Evolutionary conservation across 192 early-diverging fungal genomes (phyloP).

Genomic region (Podila horticola): DNA sequence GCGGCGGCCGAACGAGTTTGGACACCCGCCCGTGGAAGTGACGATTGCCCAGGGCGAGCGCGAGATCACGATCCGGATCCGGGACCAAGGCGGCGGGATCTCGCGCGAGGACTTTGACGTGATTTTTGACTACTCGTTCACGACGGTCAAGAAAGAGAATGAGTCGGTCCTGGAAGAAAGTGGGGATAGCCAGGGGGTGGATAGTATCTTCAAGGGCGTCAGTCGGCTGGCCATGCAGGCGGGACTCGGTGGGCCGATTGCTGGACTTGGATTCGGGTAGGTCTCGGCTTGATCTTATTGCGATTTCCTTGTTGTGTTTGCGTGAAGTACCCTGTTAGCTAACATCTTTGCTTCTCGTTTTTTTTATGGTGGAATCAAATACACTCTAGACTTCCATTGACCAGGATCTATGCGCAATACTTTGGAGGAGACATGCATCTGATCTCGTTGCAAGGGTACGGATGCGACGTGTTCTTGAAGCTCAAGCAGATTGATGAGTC

Average conservation of each 20-base stretch:
- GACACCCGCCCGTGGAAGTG: constrained; percentile 86
- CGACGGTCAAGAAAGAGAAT: constrained; percentile 80
- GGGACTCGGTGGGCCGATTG: constrained; percentile 94
- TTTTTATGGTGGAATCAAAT: too few relatives aligned
- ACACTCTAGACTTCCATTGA: too few relatives aligned
- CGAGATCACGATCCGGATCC: constrained; percentile 85
- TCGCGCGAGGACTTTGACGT: constrained; percentile 74
- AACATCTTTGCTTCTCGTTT: too few relatives aligned
- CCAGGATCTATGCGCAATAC: constrained; percentile 89
- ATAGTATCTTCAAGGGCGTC: constrained; percentile 79
- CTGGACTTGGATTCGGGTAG: constrained; percentile 67
- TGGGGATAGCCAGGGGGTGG: constrained; percentile 19
- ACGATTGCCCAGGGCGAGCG: constrained; percentile 81
- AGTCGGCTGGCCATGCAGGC: constrained; percentile 84
- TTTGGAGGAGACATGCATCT: constrained; percentile 94
- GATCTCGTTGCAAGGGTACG: constrained; percentile 85
- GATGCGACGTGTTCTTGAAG: constrained; percentile 91
- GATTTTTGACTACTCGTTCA: constrained; percentile 95
- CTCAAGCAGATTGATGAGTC: constrained; percentile 86
- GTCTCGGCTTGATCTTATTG: too few relatives aligned
- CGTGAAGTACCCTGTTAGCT: too few relatives aligned
- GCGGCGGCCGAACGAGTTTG: constrained; percentile 50
- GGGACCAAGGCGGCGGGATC: constrained; percentile 95
- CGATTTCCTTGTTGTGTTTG: too few relatives aligned
- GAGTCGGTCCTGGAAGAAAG: constrained; percentile 49